A percentile compares a stretch with the other conserved stretches of the same genome.
These are phyloP conservation scores for Daldinia sp. DNA, from an alignment of 2,329 filamentous ascomycete species.

Conservation along the genomic window DNA sequence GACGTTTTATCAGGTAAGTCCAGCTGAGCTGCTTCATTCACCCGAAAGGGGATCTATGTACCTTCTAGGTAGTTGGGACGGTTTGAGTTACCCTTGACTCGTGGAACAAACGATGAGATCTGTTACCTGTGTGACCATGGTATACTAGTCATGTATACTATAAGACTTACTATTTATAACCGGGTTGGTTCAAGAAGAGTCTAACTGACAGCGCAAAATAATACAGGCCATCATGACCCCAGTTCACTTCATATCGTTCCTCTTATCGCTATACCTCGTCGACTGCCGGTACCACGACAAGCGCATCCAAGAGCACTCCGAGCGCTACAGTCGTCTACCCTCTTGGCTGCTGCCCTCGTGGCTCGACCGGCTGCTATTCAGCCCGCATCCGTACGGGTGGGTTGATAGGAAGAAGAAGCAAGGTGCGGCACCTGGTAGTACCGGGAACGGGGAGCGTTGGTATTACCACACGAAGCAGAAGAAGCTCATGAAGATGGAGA, in stretches of 20 bases:
- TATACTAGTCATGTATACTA: background rate
- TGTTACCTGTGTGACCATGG: background rate
- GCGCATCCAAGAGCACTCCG: constrained; percentile 57
- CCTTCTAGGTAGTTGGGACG: background rate
- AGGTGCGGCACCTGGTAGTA: constrained; percentile 7
- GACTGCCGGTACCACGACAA: constrained; percentile 67
- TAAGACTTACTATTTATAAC: background rate
- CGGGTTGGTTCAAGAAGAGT: background rate
- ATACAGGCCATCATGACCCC: constrained; percentile 69
- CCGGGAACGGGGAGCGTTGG: constrained; percentile 50
- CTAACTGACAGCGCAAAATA: background rate
- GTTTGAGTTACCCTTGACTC: background rate
- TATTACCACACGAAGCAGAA: constrained; percentile 69
- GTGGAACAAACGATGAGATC: background rate
- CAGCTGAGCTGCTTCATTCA: background rate
- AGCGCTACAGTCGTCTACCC: constrained; percentile 32
- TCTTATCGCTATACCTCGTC: constrained; percentile 73
- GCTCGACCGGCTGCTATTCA: constrained; percentile 58
- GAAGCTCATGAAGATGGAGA: constrained; percentile 71
- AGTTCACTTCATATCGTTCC: constrained; percentile 72
- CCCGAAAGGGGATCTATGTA: background rate
- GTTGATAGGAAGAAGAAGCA: constrained; percentile 37
- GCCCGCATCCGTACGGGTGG: constrained; percentile 56
- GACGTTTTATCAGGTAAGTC: constrained; percentile 45
- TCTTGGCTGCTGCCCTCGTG: constrained; percentile 52